Percentiles rank a stretch among this genome's conserved stretches.
Evolutionary conservation across 345 rosid genomes (phyloP).

Genomic region (Aethionema arabicum): DNA sequence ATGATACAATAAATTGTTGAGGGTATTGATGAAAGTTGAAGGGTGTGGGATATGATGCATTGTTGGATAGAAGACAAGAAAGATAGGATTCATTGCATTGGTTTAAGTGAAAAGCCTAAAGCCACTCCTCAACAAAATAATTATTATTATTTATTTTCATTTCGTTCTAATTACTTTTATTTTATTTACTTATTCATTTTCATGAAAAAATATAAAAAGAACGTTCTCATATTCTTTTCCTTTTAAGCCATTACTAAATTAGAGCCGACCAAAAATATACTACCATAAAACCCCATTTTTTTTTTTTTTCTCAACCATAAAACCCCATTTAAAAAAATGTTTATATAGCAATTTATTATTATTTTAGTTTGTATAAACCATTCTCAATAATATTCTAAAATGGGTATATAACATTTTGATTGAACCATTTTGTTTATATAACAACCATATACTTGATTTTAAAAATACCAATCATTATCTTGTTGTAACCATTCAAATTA

Average conservation of each 20-base stretch:
- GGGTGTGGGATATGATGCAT: slow-evolving; percentile 28
- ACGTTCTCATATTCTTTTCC: slow-evolving; percentile 25
- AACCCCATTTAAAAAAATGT: not conserved
- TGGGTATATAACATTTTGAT: too few species aligned
- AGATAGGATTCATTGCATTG: slow-evolving; percentile 37
- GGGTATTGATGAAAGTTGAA: slow-evolving; percentile 1
- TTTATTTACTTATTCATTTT: slow-evolving; percentile 15
- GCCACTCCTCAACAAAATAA: slow-evolving; percentile 27
- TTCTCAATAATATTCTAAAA: not conserved
- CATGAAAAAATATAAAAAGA: slow-evolving; percentile 17
- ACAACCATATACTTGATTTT: too few species aligned
- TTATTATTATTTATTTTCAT: slow-evolving; percentile 13
- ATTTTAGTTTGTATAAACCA: slow-evolving; percentile 1
- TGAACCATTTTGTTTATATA: too few species aligned
- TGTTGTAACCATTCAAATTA: too few species aligned
- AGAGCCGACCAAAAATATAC: slow-evolving; percentile 26
- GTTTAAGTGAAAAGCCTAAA: slow-evolving; percentile 52
- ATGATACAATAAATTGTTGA: too few species aligned
- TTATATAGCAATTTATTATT: not conserved
- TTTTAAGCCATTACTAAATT: slow-evolving; percentile 20
- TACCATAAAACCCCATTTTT: too few species aligned
- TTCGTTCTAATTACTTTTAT: slow-evolving; percentile 16
- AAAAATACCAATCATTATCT: too few species aligned
- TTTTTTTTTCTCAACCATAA: too few species aligned
- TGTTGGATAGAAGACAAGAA: slow-evolving; percentile 31